Evolutionary conservation across 1,284 basidiomycete species (phyloP).

Genomic region (Mrakiaceae sp.): DNA sequence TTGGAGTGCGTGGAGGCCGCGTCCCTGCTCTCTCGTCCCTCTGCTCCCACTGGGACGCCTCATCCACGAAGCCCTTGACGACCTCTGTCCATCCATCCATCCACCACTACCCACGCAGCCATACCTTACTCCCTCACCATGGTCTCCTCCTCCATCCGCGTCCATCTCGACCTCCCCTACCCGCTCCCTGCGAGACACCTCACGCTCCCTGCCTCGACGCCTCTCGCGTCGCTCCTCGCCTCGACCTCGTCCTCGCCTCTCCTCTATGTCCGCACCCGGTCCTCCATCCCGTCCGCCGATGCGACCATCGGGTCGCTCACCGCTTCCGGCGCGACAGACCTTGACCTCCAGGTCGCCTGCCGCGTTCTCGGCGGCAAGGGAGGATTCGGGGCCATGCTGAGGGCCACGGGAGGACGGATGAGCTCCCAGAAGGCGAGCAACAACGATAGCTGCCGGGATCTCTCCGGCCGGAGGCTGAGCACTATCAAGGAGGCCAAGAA

Average conservation of each 20-base stretch:
- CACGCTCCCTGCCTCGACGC: slow-evolving; percentile 19
- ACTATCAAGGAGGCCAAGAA: slow-evolving; percentile 94
- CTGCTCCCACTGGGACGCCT: too few relatives aligned
- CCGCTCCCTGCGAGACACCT: slow-evolving; percentile 24
- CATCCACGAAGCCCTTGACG: too few relatives aligned
- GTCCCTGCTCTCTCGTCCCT: too few relatives aligned
- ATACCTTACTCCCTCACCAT: too few relatives aligned
- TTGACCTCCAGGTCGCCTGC: slow-evolving; percentile 30
- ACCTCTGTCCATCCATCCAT: too few relatives aligned
- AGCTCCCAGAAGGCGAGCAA: slow-evolving; percentile 88
- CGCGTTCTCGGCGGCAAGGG: slow-evolving; percentile 82
- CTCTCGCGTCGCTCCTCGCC: slow-evolving; percentile 18
- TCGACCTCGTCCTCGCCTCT: slow-evolving; percentile 7
- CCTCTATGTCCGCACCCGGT: slow-evolving; percentile 28
- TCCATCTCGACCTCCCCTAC: slow-evolving; percentile 30
- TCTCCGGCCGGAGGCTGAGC: slow-evolving; percentile 77
- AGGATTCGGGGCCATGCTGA: slow-evolving; percentile 90
- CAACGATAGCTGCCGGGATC: slow-evolving; percentile 88
- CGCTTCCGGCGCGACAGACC: slow-evolving; percentile 23
- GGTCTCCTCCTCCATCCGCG: background rate
- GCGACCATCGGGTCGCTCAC: slow-evolving; percentile 18
- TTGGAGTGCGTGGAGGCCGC: too few relatives aligned
- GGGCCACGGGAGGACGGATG: slow-evolving; percentile 96
- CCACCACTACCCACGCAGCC: too few relatives aligned
- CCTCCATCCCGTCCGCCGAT: slow-evolving; percentile 20